Evolutionary conservation across 225 moss, liverwort and hornwort genomes (phyloP).

Genomic region (Takakia lepidozioides): DNA sequence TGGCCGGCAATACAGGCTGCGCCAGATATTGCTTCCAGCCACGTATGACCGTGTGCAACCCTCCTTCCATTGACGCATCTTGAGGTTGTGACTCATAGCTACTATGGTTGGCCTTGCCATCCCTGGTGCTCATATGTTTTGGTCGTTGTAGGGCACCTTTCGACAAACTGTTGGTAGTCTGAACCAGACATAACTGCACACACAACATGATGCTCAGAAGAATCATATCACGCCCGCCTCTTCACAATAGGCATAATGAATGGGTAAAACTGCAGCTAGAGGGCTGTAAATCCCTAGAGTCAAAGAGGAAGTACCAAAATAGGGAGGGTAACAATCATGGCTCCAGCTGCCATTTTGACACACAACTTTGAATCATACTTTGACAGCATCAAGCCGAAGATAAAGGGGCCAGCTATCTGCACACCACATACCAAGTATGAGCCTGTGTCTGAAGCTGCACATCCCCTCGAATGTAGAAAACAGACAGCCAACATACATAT

Average conservation of each 20-base stretch:
- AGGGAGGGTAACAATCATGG: conserved; percentile 61
- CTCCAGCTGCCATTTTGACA: conserved; percentile 54
- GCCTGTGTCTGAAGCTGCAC: no score
- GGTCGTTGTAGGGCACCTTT: conserved; percentile 56
- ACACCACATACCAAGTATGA: no score
- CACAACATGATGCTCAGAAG: no score
- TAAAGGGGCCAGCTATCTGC: conserved; percentile 72
- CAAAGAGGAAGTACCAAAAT: conserved; percentile 45
- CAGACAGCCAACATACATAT: no score
- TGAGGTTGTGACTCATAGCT: conserved; percentile 17
- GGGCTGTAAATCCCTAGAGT: no score
- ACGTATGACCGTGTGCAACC: conserved; percentile 43
- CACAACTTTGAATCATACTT: conserved; percentile 60
- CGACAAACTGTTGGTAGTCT: conserved; percentile 37
- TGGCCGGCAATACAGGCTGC: conserved; percentile 75
- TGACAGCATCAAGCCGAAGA: conserved; percentile 64
- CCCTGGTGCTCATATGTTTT: conserved; percentile 30
- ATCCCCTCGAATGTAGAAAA: no score
- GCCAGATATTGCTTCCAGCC: conserved; percentile 74
- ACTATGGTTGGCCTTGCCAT: conserved; percentile 21
- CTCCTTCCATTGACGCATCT: conserved; percentile 40
- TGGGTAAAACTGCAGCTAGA: no score
- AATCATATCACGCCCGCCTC: no score
- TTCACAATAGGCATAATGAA: no score
- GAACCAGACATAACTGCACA: conserved; percentile 43